These are phyloP conservation scores for Wickerhamiella domercqiae DNA, from an alignment of 805 yeast genomes.

Conservation along the genomic window DNA sequence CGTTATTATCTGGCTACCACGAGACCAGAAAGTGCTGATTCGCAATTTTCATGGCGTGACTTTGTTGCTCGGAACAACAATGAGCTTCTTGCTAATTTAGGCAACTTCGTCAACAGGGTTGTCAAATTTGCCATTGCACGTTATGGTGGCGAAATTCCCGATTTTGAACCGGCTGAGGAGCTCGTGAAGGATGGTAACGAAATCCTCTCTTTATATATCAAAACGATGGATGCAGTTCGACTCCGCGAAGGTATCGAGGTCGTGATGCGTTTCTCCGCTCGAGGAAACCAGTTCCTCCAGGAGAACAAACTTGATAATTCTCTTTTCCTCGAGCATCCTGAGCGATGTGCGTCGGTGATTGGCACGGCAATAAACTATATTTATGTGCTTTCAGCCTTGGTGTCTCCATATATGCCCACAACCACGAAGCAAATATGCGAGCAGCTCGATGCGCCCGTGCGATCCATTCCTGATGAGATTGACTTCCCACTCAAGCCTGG, in stretches of 20 bases:
- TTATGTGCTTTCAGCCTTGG: conserved; percentile 67
- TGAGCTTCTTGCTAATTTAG: conserved; percentile 88
- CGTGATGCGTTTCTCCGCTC: conserved; percentile 79
- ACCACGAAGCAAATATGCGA: conserved; percentile 53
- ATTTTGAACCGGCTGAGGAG: conserved; percentile 31
- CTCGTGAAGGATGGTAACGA: conserved; percentile 39
- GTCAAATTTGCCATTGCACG: conserved; percentile 81
- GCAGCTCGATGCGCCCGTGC: conserved; percentile 69
- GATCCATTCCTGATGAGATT: conserved; percentile 64
- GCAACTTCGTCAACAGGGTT: conserved; percentile 90
- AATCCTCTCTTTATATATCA: conserved; percentile 45
- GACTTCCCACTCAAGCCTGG: conserved; percentile 55
- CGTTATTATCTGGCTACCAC: conserved; percentile 85
- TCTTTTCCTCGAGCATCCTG: conserved; percentile 59
- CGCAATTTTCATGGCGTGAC: conserved; percentile 95
- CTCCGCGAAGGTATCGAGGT: conserved; percentile 80
- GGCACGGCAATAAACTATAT: conserved; percentile 82
- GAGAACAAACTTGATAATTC: conserved; percentile 90
- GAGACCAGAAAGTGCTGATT: conserved; percentile 90
- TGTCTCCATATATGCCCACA: conserved; percentile 84
- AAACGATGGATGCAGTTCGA: conserved; percentile 53
- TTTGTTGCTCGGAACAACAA: conserved; percentile 87
- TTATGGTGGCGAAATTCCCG: conserved; percentile 80
- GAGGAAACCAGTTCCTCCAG: conserved; percentile 92
- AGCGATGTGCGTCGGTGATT: conserved; percentile 77